These are phyloP conservation scores for Priceomyces haplophilus DNA, from an alignment of 805 yeast species.

Conservation along the genomic window DNA sequence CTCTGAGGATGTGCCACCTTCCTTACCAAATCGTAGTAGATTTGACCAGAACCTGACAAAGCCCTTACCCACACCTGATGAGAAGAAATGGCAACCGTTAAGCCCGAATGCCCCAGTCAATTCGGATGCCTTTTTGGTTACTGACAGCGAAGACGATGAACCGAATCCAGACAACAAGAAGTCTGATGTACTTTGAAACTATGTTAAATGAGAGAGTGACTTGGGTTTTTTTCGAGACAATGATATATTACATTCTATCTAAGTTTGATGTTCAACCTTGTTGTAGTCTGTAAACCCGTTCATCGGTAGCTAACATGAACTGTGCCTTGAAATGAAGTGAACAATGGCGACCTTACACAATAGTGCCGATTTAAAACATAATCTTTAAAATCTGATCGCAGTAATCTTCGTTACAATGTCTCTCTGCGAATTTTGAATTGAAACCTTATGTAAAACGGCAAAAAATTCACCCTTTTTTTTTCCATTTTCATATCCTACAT, in stretches of 20 bases:
- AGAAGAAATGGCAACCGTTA: slow-evolving; percentile 38
- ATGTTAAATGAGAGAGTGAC: neutral
- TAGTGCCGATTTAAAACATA: too few relatives aligned
- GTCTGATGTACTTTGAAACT: neutral
- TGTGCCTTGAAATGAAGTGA: too few relatives aligned
- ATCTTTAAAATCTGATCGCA: too few relatives aligned
- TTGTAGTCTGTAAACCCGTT: neutral
- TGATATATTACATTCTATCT: neutral
- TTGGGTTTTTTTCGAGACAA: neutral
- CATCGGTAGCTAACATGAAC: neutral
- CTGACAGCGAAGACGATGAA: slow-evolving; percentile 44
- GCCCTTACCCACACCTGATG: slow-evolving; percentile 5
- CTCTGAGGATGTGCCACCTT: slow-evolving; percentile 17
- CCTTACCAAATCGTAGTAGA: slow-evolving; percentile 14
- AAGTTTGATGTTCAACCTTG: neutral
- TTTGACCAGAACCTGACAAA: neutral
- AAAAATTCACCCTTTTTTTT: too few relatives aligned
- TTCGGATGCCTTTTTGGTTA: slow-evolving; percentile 42
- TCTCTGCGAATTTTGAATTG: too few relatives aligned
- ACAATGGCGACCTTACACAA: too few relatives aligned
- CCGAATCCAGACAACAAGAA: slow-evolving; percentile 4
- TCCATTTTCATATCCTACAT: too few relatives aligned
- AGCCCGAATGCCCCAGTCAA: slow-evolving; percentile 38
- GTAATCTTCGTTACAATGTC: too few relatives aligned
- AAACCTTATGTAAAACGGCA: too few relatives aligned